These are phyloP conservation scores for Aspergillus avenaceus DNA, from an alignment of 495 filamentous ascomycete genomes.

Conservation along the genomic window DNA sequence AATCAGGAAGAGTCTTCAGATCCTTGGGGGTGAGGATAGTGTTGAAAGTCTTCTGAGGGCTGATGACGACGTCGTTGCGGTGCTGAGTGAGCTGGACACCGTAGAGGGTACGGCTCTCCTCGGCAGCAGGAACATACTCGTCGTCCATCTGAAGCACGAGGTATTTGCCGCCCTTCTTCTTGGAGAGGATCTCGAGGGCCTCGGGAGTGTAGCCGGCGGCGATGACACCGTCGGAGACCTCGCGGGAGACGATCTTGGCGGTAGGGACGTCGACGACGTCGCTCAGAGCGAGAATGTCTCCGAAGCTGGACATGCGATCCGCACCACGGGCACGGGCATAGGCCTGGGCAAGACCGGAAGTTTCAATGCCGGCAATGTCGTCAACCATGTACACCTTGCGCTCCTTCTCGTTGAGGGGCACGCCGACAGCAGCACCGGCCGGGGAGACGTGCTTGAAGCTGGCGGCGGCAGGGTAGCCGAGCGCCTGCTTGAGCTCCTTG, in stretches of 20 bases:
- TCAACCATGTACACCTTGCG: slow-evolving; percentile 97
- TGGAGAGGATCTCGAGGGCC: slow-evolving; percentile 85
- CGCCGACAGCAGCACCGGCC: slow-evolving; percentile 89
- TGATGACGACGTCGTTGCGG: slow-evolving; percentile 86
- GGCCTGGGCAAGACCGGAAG: slow-evolving; percentile 81
- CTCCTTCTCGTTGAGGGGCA: slow-evolving; percentile 79
- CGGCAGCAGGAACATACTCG: slow-evolving; percentile 68
- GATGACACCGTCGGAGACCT: slow-evolving; percentile 96
- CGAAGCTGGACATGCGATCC: slow-evolving; percentile 96
- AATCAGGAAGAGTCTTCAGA: slow-evolving; percentile 63
- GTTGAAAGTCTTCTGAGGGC: slow-evolving; percentile 75
- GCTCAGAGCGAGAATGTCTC: slow-evolving; percentile 90
- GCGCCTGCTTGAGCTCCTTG: slow-evolving; percentile 88
- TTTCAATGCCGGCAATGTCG: slow-evolving; percentile 83
- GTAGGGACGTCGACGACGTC: slow-evolving; percentile 86
- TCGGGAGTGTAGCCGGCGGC: slow-evolving; percentile 80
- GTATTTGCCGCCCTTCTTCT: slow-evolving; percentile 98
- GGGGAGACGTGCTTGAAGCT: slow-evolving; percentile 99
- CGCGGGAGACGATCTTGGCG: slow-evolving; percentile 92
- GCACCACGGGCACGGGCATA: slow-evolving; percentile 93
- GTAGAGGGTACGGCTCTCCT: slow-evolving; percentile 81
- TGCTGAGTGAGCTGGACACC: slow-evolving; percentile 81
- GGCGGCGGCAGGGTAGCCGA: slow-evolving; percentile 85
- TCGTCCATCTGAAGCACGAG: slow-evolving; percentile 93
- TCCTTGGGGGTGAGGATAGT: slow-evolving; percentile 82